Base-by-base conservation (phyloP, 1,284 basidiomycete genomes). In the Peniophora sp. region DNA sequence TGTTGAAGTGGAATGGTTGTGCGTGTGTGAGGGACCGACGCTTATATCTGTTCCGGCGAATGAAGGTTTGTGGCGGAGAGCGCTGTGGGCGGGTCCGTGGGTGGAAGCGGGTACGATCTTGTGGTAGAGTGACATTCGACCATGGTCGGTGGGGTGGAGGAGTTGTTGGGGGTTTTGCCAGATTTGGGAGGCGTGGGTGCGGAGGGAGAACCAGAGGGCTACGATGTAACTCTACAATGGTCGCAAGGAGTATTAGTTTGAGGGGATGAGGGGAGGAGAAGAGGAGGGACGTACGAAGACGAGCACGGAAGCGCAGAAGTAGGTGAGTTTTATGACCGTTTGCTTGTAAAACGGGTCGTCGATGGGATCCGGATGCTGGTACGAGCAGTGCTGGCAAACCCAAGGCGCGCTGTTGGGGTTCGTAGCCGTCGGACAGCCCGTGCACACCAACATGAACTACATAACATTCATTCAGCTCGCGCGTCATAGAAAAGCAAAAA, bases 201-300 rank as follows among this genome's bases (percentile, higher is more conserved):
- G 88, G 17, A 99, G 81, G 45, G 96, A 98, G 75, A 99, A 99
- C 97, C 97, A 99, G 0, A 99, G 74, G 34, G 97, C 97, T 53
- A 99, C 84, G 45, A 97, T 79, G 68, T 99, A 99, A 0, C 97
- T 97, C 92, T 97, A 56, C 16, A 46, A 19, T 45, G 17, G 35
- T 17, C 20, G 47, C 47, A 2, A 50, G 38, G 2, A 36, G 49
- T 32, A 32, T 54, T 47, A 58, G 52, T 50, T 22, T 36, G 20
- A 22, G 32, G 46, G 16, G 19, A 19, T n/a, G 51, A 50, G 41
- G n/a, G 39, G 36, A 34, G 24, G 19, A 19, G 19, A 36, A 46
- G 32, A 47, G 17, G n/a, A 32, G 27, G 6, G 17, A 79, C 92
- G 69, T 61, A 97, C 93, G 50, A 99, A 81, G 25, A 99, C 69